These are phyloP conservation scores for Boletus patriciae DNA, from an alignment of 768 basidiomycete genomes.

Conservation along the genomic window DNA sequence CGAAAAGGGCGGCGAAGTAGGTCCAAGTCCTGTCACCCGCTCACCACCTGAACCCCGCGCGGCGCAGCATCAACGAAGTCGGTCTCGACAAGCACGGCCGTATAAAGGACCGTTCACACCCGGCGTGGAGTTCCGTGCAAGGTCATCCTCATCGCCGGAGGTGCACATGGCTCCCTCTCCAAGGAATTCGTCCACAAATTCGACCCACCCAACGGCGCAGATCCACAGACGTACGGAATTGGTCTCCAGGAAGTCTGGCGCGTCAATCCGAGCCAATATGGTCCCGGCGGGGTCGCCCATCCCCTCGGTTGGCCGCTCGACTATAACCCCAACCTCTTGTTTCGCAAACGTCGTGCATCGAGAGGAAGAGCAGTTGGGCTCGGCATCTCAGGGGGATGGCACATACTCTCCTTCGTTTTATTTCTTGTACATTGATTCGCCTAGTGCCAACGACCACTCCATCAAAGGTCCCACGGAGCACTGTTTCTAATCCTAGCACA, in stretches of 20 bases:
- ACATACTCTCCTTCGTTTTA: too few species aligned
- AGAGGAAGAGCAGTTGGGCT: too few species aligned
- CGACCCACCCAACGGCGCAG: slow-evolving; percentile 59
- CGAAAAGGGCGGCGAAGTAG: slow-evolving; percentile 93
- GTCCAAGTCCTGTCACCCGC: slow-evolving; percentile 41
- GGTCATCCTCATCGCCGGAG: slow-evolving; percentile 90
- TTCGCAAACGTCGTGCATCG: too few species aligned
- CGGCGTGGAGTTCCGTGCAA: slow-evolving; percentile 95
- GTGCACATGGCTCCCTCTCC: slow-evolving; percentile 88
- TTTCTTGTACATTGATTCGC: too few species aligned
- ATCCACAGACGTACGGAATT: too few species aligned
- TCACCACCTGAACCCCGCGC: too few species aligned
- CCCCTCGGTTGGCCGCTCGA: slow-evolving; percentile 94
- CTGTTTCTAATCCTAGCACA: too few species aligned
- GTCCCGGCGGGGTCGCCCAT: slow-evolving; percentile 80
- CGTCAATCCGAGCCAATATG: slow-evolving; percentile 60
- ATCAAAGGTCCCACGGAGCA: too few species aligned
- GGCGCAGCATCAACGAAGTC: too few species aligned
- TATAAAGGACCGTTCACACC: slow-evolving; percentile 90
- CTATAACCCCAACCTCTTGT: too few species aligned
- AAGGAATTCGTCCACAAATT: slow-evolving; percentile 78
- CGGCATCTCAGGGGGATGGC: too few species aligned
- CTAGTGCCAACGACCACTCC: too few species aligned
- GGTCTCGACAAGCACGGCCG: slow-evolving; percentile 76
- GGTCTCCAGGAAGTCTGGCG: slow-evolving; percentile 99